Base-by-base conservation (phyloP, 176 grass and related monocot species). In the Cocos nucifera region DNA sequence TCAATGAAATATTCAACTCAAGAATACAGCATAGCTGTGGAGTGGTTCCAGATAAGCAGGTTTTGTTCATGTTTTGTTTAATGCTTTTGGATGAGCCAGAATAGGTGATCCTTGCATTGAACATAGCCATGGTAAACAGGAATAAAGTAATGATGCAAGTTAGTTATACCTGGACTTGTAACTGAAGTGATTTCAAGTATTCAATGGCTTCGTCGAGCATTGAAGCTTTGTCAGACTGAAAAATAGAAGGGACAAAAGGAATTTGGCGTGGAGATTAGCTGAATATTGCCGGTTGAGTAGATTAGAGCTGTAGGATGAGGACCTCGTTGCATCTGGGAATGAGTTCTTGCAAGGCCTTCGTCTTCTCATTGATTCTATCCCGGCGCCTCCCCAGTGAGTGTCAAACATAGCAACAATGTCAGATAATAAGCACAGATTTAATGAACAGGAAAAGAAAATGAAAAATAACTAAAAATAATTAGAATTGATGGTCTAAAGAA, bases 191-290 rank as follows among this genome's bases (percentile, higher is more conserved):
- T 49, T 77, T 77, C 27, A 69, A 17, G 59, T 77, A 77, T 68
- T 19, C 73, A 48, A 77, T 77, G 19, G 64, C 64, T 22, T 77
- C 73, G 53, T 68, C 73, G 12, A 69, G 35, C 24, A 67, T 77
- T 10, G 73, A 69, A 19, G 39, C 73, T 69, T 77, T 77, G 20
- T 77, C 73, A 4, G 64, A 69, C 73, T 77, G 65, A 69, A 76
- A 51, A 57, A 9, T 44, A 16, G 17, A 59, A 70, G 57, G 51
- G 3, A 16, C 58, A 24, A 50, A 44, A 3, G 35, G 19, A 51
- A 49, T 50, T 23, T 49, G 16, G 5, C 51, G 5, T 49, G 2
- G 44, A 23, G 19, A 49, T 51, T 58, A 50, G 3, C n/a, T 14
- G 55, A 59, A 39, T 17, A 14, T 54, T 15, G 2, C 32, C 30